A percentile compares a stretch with the other conserved stretches of the same genome.
Evolutionary conservation across 2,329 filamentous ascomycete species (phyloP).

Genomic region (Huntiella decipiens): DNA sequence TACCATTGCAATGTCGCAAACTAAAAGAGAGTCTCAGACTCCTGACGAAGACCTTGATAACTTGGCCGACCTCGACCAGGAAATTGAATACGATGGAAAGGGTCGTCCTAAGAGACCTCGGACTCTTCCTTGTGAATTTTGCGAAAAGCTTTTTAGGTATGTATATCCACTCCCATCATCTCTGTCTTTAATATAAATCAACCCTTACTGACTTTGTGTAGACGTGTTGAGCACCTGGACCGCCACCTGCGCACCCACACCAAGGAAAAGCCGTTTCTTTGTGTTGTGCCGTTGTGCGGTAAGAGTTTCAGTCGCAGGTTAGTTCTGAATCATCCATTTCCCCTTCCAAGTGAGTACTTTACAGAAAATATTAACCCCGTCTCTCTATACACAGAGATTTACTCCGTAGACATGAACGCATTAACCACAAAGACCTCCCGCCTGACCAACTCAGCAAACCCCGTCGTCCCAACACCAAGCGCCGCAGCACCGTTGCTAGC

Average conservation of each 20-base stretch:
- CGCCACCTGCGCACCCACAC: conserved; percentile 45
- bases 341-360: neutral
- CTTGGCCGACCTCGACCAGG: too few relatives aligned
- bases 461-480: conserved; percentile 13
- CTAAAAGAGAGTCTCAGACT: too few relatives aligned
- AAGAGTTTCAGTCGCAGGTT: conserved; percentile 45
- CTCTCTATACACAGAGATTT: conserved; percentile 29
- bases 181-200: conserved; percentile 8
- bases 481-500: neutral
- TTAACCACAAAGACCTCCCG: conserved; percentile 35
- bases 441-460: conserved; percentile 17
- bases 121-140: conserved; percentile 43
- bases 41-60: too few relatives aligned
- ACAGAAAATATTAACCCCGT: too few relatives aligned
- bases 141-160: conserved; percentile 43
- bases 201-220: conserved; percentile 16
- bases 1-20: too few relatives aligned
- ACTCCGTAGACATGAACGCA: conserved; percentile 43
- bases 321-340: conserved; percentile 15
- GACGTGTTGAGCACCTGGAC: conserved; percentile 45
- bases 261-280: conserved; percentile 45
- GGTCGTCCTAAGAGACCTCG: conserved; percentile 39
- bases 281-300: conserved; percentile 38
- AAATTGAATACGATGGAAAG: conserved; percentile 20
- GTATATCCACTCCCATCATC: conserved; percentile 14